Conservation (phyloP, 129 eudicot species). For the Gnaphalium uliginosum region DNA sequence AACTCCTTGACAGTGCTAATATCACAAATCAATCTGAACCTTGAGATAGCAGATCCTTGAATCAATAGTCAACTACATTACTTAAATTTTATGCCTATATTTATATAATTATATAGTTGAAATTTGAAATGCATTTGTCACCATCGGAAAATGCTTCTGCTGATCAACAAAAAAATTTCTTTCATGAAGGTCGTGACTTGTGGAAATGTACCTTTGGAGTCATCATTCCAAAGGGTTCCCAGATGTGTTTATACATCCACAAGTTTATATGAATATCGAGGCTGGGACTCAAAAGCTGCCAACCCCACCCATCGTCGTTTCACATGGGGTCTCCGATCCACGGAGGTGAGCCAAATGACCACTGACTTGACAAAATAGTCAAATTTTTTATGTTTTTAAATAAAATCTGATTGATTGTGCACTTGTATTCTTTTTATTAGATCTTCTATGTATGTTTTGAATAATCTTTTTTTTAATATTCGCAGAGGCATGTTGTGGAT, state of each 20-base stretch:
- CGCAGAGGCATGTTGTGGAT: slow-evolving; percentile 68
- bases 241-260: slow-evolving; percentile 76
- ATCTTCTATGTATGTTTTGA: slow-evolving; percentile 8
- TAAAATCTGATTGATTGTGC: not conserved
- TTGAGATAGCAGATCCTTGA: too few relatives aligned
- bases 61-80: too few relatives aligned
- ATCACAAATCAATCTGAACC: too few relatives aligned
- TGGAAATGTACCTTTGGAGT: slow-evolving; percentile 67
- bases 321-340: slow-evolving; percentile 70
- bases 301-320: slow-evolving; percentile 61
- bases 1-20: too few relatives aligned
- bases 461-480: not conserved
- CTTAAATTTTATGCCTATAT: too few relatives aligned
- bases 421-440: not conserved
- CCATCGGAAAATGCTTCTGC: not conserved
- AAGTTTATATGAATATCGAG: slow-evolving; percentile 64
- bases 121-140: too few relatives aligned
- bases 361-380: not conserved
- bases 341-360: slow-evolving; percentile 47
- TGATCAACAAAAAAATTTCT: slow-evolving; percentile 15
- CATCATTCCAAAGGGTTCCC: slow-evolving; percentile 66
- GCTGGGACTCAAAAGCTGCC: slow-evolving; percentile 75
- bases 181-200: slow-evolving; percentile 66
- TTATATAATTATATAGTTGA: too few relatives aligned
- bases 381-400: not conserved